These are phyloP conservation scores for Angomonas desouzai DNA, from an alignment of 208 protist species.

Conservation along the genomic window DNA sequence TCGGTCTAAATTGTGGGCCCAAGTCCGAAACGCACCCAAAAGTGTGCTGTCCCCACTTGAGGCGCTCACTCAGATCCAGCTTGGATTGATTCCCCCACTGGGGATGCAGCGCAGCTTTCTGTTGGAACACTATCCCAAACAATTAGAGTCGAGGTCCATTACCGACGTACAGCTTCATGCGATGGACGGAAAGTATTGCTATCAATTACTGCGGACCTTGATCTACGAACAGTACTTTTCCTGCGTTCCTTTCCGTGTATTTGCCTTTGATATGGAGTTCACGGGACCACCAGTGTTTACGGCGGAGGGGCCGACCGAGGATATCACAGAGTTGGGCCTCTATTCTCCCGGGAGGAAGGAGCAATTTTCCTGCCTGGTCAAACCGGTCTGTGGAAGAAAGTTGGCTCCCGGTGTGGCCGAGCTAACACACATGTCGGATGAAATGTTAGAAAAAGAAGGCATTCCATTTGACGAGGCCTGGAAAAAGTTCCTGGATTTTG, in stretches of 20 bases:
- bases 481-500: slow-evolving; percentile 59
- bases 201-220: slow-evolving; percentile 56
- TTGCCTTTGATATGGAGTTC: slow-evolving; percentile 90
- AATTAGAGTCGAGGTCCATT: slow-evolving; percentile 66
- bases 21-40: background rate
- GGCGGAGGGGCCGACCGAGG: slow-evolving; percentile 77
- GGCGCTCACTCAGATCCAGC: slow-evolving; percentile 77
- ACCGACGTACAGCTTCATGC: slow-evolving; percentile 73
- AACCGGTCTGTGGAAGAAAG: slow-evolving; percentile 49
- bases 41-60: slow-evolving; percentile 57
- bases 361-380: slow-evolving; percentile 69
- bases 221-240: slow-evolving; percentile 81
- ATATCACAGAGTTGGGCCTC: slow-evolving; percentile 85
- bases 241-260: slow-evolving; percentile 77
- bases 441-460: slow-evolving; percentile 62
- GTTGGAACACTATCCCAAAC: slow-evolving; percentile 61
- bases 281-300: slow-evolving; percentile 82
- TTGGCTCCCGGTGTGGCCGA: slow-evolving; percentile 54
- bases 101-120: slow-evolving; percentile 73
- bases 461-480: slow-evolving; percentile 79
- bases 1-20: background rate
- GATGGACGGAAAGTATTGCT: slow-evolving; percentile 74
- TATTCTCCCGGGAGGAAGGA: slow-evolving; percentile 74
- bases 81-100: slow-evolving; percentile 71
- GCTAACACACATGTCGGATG: slow-evolving; percentile 76